phyloP scores from a whole-genome alignment of 352 stramenopile species.

The Phytophthora colocasiae region DNA sequence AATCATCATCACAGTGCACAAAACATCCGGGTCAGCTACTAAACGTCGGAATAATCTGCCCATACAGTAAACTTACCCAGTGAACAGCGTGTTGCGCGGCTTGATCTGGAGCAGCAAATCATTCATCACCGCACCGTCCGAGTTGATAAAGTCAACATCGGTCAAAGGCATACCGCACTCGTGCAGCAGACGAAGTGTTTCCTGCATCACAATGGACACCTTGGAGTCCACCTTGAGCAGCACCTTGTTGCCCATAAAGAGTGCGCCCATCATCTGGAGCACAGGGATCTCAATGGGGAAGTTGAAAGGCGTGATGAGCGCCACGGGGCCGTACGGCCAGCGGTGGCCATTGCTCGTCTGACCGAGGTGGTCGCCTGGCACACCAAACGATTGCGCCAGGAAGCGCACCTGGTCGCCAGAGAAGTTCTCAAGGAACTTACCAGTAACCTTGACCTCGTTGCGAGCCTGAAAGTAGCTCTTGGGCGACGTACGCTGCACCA shows the following conservation, averaged over 20 bases:
- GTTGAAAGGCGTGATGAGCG: conserved; percentile 98
- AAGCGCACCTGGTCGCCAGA: conserved; percentile 97
- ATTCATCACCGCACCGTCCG: conserved; percentile 94
- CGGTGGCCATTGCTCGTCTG: conserved; percentile 96
- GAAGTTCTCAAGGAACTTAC: conserved; percentile 98
- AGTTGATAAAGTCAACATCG: conserved; percentile 98
- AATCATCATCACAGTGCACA: conserved; percentile 9
- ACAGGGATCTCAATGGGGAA: conserved; percentile 98
- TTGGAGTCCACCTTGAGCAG: conserved; percentile 96
- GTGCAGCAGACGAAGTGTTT: conserved; percentile 96
- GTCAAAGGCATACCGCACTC: conserved; percentile 95
- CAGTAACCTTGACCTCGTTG: conserved; percentile 93
- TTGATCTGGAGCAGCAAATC: conserved; percentile 94
- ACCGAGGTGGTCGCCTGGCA: conserved; percentile 96
- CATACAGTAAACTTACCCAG: conserved; percentile 65
- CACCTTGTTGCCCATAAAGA: conserved; percentile 99
- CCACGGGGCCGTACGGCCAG: conserved; percentile 96
- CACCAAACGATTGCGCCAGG: conserved; percentile 94
- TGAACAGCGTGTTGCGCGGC: conserved; percentile 98
- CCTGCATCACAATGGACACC: conserved; percentile 98
- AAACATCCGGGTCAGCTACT: conserved; percentile 10
- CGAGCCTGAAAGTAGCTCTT: conserved; percentile 97
- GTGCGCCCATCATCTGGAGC: conserved; percentile 98
- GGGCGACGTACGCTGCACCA: conserved; percentile 97
- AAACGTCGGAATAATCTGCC: not conserved